These are phyloP conservation scores for Amanita brunnescens DNA, from an alignment of 768 basidiomycete species.

Conservation along the genomic window DNA sequence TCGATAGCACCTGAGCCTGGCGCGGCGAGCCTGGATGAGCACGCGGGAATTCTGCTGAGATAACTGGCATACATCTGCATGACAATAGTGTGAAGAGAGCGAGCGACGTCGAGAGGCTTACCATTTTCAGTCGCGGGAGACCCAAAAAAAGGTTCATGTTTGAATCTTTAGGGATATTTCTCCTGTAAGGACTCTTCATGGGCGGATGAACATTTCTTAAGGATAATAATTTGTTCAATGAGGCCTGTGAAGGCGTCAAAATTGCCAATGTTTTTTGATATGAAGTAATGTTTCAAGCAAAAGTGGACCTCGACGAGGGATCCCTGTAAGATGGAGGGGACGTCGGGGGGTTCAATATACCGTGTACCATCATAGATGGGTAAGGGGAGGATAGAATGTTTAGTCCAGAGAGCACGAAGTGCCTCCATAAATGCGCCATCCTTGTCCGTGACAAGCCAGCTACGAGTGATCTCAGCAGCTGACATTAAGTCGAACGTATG, in stretches of 20 bases:
- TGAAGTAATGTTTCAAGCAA: not conserved
- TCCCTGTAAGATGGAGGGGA: not conserved
- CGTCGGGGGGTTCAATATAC: not conserved
- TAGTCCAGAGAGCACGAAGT: not conserved
- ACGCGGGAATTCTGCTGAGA: too few species aligned
- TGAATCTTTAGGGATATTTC: too few species aligned
- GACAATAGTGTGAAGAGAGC: too few species aligned
- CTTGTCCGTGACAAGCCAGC: not conserved
- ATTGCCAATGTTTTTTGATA: not conserved
- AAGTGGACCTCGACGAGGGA: not conserved
- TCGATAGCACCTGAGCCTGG: too few species aligned
- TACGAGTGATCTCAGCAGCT: not conserved
- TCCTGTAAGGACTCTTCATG: too few species aligned
- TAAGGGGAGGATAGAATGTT: not conserved
- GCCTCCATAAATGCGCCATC: not conserved
- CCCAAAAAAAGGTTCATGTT: too few species aligned
- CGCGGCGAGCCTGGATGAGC: too few species aligned
- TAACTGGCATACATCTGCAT: too few species aligned
- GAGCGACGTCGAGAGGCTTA: too few species aligned
- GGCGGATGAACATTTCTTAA: not conserved
- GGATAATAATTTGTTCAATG: not conserved
- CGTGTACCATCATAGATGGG: not conserved
- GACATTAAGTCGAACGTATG: too few species aligned
- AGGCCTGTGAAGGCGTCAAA: not conserved
- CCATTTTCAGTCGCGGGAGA: too few species aligned